Conservation (phyloP, 2,329 filamentous ascomycete genomes). For the Sporothrix protearum region DNA sequence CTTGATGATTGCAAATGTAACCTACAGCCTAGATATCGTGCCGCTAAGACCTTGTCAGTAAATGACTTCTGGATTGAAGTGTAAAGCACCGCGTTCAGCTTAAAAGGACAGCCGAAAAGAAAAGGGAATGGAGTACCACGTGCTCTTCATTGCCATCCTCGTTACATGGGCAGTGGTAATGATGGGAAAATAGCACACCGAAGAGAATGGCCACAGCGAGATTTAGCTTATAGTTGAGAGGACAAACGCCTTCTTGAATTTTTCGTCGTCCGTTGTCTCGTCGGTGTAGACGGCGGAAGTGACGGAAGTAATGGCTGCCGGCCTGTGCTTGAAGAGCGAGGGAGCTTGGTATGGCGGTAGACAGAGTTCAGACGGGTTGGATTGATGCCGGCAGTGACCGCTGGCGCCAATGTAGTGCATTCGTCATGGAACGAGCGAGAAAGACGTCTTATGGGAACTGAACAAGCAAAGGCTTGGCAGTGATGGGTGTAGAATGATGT, state of each 20-base stretch:
- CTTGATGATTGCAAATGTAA: slow-evolving; percentile 13
- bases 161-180: slow-evolving; percentile 7
- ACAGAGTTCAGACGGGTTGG: background rate
- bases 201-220: slow-evolving; percentile 22
- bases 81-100: background rate
- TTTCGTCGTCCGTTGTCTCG: background rate
- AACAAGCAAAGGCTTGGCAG: background rate
- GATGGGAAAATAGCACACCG: slow-evolving; percentile 18
- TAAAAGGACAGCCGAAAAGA: slow-evolving; percentile 26
- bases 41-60: background rate
- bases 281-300: background rate
- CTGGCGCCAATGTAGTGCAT: background rate
- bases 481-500: background rate
- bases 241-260: slow-evolving; percentile 1
- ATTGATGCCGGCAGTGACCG: background rate
- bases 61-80: background rate
- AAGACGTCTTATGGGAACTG: background rate
- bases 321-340: background rate
- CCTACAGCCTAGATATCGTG: slow-evolving; percentile 21
- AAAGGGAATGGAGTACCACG: slow-evolving; percentile 28
- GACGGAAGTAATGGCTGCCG: background rate
- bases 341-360: background rate
- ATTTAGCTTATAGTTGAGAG: slow-evolving; percentile 22
- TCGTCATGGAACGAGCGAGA: background rate
- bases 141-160: slow-evolving; percentile 18